Evolutionary conservation across 2,329 filamentous ascomycete species (phyloP).

Genomic region (Pseudogymnoascus sp.): DNA sequence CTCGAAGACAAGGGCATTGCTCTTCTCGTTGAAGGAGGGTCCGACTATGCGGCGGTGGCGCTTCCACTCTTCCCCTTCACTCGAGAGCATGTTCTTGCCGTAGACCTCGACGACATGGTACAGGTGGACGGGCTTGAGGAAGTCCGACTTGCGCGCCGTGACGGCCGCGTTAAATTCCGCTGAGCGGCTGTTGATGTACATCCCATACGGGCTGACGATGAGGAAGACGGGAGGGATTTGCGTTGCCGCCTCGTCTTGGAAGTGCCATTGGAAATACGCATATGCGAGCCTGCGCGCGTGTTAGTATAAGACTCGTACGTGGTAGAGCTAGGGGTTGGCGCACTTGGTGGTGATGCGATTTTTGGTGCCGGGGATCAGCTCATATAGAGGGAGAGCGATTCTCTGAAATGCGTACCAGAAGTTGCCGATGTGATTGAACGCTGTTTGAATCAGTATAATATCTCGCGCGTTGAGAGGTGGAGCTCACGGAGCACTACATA

Average conservation of each 20-base stretch:
- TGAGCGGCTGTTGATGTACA: conserved; percentile 2
- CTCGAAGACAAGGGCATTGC: conserved; percentile 35
- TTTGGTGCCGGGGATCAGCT: background rate
- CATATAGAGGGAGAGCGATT: background rate
- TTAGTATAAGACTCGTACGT: background rate
- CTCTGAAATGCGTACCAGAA: background rate
- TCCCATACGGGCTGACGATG: background rate
- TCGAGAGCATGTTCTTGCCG: conserved; percentile 26
- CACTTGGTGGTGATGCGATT: conserved; percentile 4
- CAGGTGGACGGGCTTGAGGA: conserved; percentile 25
- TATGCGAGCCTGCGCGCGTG: background rate
- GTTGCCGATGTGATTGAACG: conserved; percentile 2
- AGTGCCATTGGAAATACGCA: background rate
- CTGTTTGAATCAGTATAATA: background rate
- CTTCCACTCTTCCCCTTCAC: conserved; percentile 28
- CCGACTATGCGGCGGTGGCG: conserved; percentile 28
- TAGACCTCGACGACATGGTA: conserved; percentile 28
- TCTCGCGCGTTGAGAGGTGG: background rate
- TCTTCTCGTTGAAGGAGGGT: conserved; percentile 34
- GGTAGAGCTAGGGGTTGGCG: background rate
- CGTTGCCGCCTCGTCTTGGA: background rate
- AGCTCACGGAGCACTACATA: background rate
- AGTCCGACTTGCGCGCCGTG: conserved; percentile 17
- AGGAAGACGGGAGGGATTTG: background rate
- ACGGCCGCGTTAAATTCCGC: background rate